These are phyloP conservation scores for Cystobasidium tubakii DNA, from an alignment of 768 basidiomycete species.

Conservation along the genomic window DNA sequence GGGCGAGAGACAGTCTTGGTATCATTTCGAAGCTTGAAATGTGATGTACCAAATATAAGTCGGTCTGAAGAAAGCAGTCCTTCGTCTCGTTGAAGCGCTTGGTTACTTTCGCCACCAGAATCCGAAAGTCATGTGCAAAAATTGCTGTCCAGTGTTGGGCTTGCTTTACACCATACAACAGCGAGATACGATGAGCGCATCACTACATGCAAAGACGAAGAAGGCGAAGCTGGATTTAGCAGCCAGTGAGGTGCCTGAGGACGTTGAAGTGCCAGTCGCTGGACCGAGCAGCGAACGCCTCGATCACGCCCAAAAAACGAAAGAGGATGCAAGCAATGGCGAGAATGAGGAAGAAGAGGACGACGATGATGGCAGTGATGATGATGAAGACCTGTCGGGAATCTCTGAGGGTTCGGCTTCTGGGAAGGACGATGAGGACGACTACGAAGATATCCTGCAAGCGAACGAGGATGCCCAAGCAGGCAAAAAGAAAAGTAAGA, in stretches of 20 bases:
- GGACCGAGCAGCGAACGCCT: conserved; percentile 18
- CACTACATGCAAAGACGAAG: not conserved
- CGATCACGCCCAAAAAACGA: not conserved
- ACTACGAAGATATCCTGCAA: conserved; percentile 30
- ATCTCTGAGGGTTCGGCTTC: conserved; percentile 10
- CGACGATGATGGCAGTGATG: conserved; percentile 8
- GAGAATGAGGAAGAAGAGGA: not conserved
- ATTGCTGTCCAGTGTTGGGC: not conserved
- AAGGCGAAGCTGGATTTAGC: not conserved
- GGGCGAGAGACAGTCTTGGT: not conserved
- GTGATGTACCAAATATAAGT: not conserved
- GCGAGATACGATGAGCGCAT: not conserved
- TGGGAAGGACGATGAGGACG: conserved; percentile 2
- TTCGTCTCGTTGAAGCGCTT: not conserved
- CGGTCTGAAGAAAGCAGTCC: not conserved
- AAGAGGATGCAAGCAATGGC: not conserved
- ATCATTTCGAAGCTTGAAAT: not conserved
- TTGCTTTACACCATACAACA: not conserved
- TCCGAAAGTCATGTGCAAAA: not conserved
- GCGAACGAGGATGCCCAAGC: conserved; percentile 32
- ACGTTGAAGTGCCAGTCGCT: not conserved
- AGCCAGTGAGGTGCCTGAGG: not conserved
- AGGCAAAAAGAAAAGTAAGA: conserved; percentile 23
- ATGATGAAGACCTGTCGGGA: conserved; percentile 5
- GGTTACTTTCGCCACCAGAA: not conserved